Evolutionary conservation across 2,329 filamentous ascomycete species (phyloP).

Genomic region (Sarocladiaceae sp.): DNA sequence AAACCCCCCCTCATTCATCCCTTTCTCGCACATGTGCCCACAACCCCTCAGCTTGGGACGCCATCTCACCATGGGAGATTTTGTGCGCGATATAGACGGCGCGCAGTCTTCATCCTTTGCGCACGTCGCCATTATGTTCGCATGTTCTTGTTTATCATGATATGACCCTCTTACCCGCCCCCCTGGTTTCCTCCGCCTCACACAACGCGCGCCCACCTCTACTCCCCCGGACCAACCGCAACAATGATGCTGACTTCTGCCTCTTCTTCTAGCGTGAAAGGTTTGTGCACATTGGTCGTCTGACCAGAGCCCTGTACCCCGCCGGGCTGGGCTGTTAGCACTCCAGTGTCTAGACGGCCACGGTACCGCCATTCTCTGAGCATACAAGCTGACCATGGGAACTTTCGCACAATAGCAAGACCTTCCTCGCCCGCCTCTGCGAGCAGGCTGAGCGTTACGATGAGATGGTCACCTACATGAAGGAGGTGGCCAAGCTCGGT

Average conservation of each 20-base stretch:
- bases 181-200: constrained; percentile 2
- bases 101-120: neutral
- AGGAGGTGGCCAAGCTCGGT: constrained; percentile 92
- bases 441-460: constrained; percentile 99
- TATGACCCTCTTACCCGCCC: constrained; percentile 6
- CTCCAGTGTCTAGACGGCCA: neutral
- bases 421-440: constrained; percentile 98
- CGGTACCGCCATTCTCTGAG: constrained; percentile 2
- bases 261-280: constrained; percentile 59
- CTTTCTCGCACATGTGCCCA: constrained; percentile 10
- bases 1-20: constrained; percentile 3
- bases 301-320: constrained; percentile 10
- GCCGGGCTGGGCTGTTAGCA: constrained; percentile 2
- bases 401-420: constrained; percentile 67
- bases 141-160: constrained; percentile 8
- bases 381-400: constrained; percentile 7
- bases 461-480: constrained; percentile 99
- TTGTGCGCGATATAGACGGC: constrained; percentile 5
- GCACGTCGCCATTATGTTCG: neutral
- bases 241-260: constrained; percentile 30
- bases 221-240: constrained; percentile 11
- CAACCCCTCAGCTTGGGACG: constrained; percentile 11
- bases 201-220: constrained; percentile 1
- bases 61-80: neutral
- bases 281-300: constrained; percentile 39